Evolutionary conservation across 129 eudicot genomes (phyloP), one percentile per base, ranked within the genome.

Genomic region (Centaurea solstitialis): DNA sequence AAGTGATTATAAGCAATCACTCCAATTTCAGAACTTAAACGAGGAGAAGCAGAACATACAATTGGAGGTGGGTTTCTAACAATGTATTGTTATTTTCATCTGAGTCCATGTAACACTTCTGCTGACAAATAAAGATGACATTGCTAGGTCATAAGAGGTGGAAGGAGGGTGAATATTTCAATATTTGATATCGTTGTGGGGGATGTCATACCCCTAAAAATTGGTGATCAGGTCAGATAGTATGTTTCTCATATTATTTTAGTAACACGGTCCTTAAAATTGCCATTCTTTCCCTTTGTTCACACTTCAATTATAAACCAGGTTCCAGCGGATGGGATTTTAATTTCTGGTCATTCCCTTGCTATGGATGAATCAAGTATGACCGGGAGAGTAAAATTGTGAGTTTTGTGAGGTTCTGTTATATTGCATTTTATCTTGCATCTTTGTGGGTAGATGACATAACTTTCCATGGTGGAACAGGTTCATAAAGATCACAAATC

Each of bases 371-470:
- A 94, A 83, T 94, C 98, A 28, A 94, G 97, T 82, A 94, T 94
- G 98, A 94, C 98, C 9, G 98, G 98, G 98, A 94, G 91, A 92
- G 97, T 84, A 94, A 92, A 85, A 92, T 92, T 77, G 98, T 94
- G 78, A 81, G 96, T 78, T 61, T 24, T 6, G 4, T 35, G 18
- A 38, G 18, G 28, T 72, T 28, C 13, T 59, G 43, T 50, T 28
- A 37, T 15, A 45, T 68, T 78, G 9, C 68, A 13, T 33, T 24
- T 10, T 76, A 40, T 26, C n/a, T 77, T 0, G 20, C 26, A 23
- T 40, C 28, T 28, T 75, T 35, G 20, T 68, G 38, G 74, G 66
- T 82, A 35, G 26, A 70, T 78, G 10, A 72, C 40, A 8, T 57
- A 59, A 24, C 39, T 73, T 43, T 79, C 20, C 15, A 26, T 75